Conservation (phyloP, 345 rosid species). For the Melaleuca alternifolia region DNA sequence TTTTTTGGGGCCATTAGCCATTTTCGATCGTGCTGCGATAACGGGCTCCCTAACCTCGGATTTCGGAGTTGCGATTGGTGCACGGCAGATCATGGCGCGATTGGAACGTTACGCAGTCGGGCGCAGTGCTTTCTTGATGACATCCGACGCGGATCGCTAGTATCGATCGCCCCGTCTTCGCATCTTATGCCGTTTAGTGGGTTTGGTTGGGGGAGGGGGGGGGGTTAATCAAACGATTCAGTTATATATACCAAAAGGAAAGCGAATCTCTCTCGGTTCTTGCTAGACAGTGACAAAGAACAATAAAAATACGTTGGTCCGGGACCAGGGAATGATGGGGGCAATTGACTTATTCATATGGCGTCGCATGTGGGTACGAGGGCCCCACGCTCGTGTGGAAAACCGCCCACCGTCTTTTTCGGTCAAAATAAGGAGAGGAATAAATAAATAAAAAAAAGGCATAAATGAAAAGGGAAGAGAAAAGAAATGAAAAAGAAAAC, state of each 20-base stretch:
- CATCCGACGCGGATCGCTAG: no score
- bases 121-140: not conserved
- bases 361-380: not conserved
- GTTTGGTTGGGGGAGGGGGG: no score
- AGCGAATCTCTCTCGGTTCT: not conserved
- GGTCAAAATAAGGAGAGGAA: not conserved
- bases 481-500: not conserved
- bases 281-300: not conserved
- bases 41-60: not conserved
- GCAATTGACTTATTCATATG: not conserved
- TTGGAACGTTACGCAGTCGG: fast-evolving
- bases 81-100: fast-evolving
- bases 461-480: not conserved
- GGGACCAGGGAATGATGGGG: not conserved
- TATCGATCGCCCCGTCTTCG: not conserved
- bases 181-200: not conserved
- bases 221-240: not conserved
- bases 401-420: not conserved
- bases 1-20: fast-evolving
- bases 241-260: not conserved
- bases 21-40: fast-evolving
- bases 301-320: not conserved
- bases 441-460: not conserved
- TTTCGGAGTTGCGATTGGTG: fast-evolving
- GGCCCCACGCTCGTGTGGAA: not conserved